Conservation (phyloP, 2,329 filamentous ascomycete species). For the Fusarium siculi region DNA sequence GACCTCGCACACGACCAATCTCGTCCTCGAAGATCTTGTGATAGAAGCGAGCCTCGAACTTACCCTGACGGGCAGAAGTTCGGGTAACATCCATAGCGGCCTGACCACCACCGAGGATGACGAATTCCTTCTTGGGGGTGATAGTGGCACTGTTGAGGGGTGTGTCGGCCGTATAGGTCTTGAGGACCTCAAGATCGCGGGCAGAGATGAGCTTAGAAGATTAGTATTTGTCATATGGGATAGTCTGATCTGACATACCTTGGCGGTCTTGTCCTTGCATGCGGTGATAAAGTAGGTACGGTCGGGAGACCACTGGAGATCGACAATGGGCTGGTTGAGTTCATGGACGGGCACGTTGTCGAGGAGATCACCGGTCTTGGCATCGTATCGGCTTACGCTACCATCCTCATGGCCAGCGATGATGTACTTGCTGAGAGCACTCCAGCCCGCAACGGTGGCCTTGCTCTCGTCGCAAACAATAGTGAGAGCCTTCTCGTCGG, state of each 20-base stretch:
- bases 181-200: constrained; percentile 88
- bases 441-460: constrained; percentile 97
- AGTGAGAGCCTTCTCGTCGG: constrained; percentile 81
- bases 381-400: constrained; percentile 89
- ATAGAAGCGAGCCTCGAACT: constrained; percentile 99
- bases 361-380: constrained; percentile 87
- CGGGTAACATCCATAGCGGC: constrained; percentile 99
- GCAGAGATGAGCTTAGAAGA: constrained; percentile 76
- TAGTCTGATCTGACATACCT: constrained; percentile 62
- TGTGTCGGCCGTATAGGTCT: constrained; percentile 92
- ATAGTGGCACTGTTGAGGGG: constrained; percentile 96
- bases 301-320: constrained; percentile 94
- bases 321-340: constrained; percentile 83
- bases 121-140: constrained; percentile 95
- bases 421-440: constrained; percentile 93
- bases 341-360: constrained; percentile 88
- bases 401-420: constrained; percentile 98
- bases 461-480: constrained; percentile 97
- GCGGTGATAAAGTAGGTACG: constrained; percentile 98
- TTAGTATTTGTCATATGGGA: constrained; percentile 14
- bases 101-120: constrained; percentile 97
- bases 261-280: constrained; percentile 97
- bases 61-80: constrained; percentile 92
- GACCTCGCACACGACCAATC: constrained; percentile 94
- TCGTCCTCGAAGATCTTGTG: constrained; percentile 99